phyloP scores from a whole-genome alignment of 306 rosid genomes.

The Cucurbita maxima region DNA sequence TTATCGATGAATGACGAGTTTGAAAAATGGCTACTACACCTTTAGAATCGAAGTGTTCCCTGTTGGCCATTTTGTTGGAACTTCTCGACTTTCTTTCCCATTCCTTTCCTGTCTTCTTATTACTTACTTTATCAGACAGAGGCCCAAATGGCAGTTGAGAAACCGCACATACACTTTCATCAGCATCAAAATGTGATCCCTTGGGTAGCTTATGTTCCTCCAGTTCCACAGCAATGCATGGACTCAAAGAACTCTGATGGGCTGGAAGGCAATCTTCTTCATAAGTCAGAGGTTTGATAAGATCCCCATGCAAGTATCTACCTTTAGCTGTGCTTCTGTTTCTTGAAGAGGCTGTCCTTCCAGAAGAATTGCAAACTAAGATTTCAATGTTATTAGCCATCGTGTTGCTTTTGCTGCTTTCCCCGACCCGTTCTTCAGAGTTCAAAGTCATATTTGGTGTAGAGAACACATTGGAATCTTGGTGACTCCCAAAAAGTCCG shows the following conservation, averaged over 20 bases:
- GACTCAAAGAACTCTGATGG: slow-evolving; percentile 12
- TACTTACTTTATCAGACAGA: slow-evolving; percentile 15
- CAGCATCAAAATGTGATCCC: neutral
- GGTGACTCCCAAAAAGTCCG: neutral
- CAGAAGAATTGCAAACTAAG: neutral
- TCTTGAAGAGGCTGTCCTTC: slow-evolving; percentile 8
- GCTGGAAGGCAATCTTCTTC: slow-evolving; percentile 49
- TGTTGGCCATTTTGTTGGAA: slow-evolving; percentile 7
- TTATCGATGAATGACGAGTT: too few species aligned
- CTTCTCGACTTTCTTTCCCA: slow-evolving; percentile 21
- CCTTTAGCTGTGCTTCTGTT: slow-evolving; percentile 33
- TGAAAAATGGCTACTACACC: neutral
- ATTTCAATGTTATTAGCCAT: neutral
- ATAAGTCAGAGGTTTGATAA: slow-evolving; percentile 21
- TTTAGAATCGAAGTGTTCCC: slow-evolving; percentile 18
- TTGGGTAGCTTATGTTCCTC: neutral
- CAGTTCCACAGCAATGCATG: slow-evolving; percentile 3
- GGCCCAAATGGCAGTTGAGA: slow-evolving; percentile 23
- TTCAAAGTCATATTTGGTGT: neutral
- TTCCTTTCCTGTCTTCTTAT: slow-evolving; percentile 21
- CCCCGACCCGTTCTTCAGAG: neutral
- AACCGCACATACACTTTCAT: slow-evolving; percentile 23
- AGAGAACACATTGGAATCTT: neutral
- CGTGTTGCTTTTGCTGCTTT: neutral
- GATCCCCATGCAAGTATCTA: slow-evolving; percentile 9